Evolutionary conservation across 2,329 filamentous ascomycete genomes (phyloP).

Genomic region (Lojkania enalia): DNA sequence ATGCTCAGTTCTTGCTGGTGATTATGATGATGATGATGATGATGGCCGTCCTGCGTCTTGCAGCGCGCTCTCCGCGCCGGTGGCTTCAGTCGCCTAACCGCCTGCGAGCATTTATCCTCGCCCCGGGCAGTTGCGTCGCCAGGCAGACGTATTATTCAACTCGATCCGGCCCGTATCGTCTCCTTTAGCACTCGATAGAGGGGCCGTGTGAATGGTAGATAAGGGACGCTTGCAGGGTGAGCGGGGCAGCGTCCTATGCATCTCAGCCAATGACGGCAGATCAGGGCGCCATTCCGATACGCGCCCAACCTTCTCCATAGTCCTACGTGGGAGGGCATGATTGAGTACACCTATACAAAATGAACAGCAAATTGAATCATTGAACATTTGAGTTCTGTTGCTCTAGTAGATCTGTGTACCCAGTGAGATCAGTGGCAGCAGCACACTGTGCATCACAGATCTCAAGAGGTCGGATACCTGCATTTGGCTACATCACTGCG

Average conservation of each 20-base stretch:
- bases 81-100: conserved; percentile 9
- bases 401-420: conserved; percentile 8
- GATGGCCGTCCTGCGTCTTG: not conserved
- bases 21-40: too few species aligned
- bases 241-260: conserved; percentile 25
- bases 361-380: conserved; percentile 1
- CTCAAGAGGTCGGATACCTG: conserved; percentile 14
- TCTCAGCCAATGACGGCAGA: conserved; percentile 15
- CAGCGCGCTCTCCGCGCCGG: not conserved
- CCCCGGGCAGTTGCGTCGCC: conserved; percentile 34
- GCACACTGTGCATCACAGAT: not conserved
- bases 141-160: conserved; percentile 29
- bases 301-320: conserved; percentile 5
- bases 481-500: conserved; percentile 10
- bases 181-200: conserved; percentile 22
- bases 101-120: conserved; percentile 9
- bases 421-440: conserved; percentile 26
- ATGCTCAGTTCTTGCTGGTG: conserved; percentile 7
- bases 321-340: conserved; percentile 21
- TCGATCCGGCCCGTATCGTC: conserved; percentile 40
- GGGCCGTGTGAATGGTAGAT: conserved; percentile 30
- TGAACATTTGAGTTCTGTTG: not conserved
- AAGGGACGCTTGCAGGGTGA: conserved; percentile 31
- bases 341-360: conserved; percentile 12
- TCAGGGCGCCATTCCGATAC: conserved; percentile 6